A percentile compares a stretch with the other conserved stretches of the same genome.
These are phyloP conservation scores for Fusarium sacchari DNA, from an alignment of 2,329 filamentous ascomycete species.

Conservation along the genomic window DNA sequence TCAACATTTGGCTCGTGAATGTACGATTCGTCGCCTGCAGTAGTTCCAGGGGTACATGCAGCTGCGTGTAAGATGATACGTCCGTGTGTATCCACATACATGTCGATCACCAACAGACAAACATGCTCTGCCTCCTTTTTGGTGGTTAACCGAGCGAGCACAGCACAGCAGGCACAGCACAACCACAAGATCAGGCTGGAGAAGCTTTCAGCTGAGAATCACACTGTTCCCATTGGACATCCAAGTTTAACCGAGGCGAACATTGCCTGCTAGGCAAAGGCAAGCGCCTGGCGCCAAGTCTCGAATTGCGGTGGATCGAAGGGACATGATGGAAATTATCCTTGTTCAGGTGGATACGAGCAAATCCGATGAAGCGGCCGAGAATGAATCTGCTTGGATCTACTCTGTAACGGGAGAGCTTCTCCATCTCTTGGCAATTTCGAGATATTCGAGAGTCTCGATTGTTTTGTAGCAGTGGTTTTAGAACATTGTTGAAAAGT, in stretches of 20 bases:
- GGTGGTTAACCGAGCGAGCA: neutral
- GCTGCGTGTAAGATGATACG: constrained; percentile 33
- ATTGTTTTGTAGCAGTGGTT: neutral
- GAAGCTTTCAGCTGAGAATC: constrained; percentile 2
- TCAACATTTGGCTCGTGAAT: neutral
- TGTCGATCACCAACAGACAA: neutral
- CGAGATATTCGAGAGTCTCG: neutral
- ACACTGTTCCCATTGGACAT: neutral
- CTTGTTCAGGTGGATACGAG: constrained; percentile 20
- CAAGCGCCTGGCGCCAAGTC: constrained; percentile 20
- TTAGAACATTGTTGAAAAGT: neutral
- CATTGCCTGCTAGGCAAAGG: neutral
- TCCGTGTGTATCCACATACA: constrained; percentile 13
- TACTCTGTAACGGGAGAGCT: neutral
- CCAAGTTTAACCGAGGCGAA: neutral
- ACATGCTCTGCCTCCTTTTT: constrained; percentile 8
- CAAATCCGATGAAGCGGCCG: constrained; percentile 6
- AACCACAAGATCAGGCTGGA: neutral
- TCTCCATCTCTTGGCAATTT: neutral
- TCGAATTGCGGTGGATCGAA: constrained; percentile 26
- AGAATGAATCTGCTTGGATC: constrained; percentile 1
- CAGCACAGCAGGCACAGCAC: neutral
- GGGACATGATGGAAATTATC: constrained; percentile 14
- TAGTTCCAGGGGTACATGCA: neutral
- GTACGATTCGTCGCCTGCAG: neutral